A percentile compares a stretch with the other conserved stretches of the same genome.
Evolutionary conservation across 495 filamentous ascomycete species (phyloP).

Genomic region (Aspergillus affinis): DNA sequence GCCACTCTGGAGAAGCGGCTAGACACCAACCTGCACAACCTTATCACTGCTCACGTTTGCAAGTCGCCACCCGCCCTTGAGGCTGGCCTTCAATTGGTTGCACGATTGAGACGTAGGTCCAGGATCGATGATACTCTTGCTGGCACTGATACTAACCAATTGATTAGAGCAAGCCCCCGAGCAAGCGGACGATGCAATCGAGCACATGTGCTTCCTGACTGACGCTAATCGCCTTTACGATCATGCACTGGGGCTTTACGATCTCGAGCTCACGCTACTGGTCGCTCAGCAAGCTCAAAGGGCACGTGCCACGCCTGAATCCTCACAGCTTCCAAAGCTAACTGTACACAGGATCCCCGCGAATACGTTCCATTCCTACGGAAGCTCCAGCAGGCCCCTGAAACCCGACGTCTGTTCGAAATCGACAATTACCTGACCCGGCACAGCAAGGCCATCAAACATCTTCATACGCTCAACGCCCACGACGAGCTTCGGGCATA

Average conservation of each 20-base stretch:
- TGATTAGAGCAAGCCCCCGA: conserved; percentile 55
- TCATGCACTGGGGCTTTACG: conserved; percentile 83
- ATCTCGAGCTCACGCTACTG: conserved; percentile 83
- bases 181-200: conserved; percentile 78
- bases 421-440: conserved; percentile 87
- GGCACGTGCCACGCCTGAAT: conserved; percentile 28
- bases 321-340: conserved; percentile 2
- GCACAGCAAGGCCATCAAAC: conserved; percentile 69
- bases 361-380: conserved; percentile 96
- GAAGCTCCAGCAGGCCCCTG: conserved; percentile 70
- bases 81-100: conserved; percentile 76
- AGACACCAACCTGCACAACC: conserved; percentile 78
- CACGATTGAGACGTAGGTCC: conserved; percentile 60
- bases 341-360: conserved; percentile 63
- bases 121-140: not conserved
- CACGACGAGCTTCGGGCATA: conserved; percentile 79
- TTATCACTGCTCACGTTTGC: conserved; percentile 92
- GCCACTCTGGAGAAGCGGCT: conserved; percentile 59
- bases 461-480: conserved; percentile 64
- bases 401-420: conserved; percentile 68
- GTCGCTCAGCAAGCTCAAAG: conserved; percentile 96
- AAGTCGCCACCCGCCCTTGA: conserved; percentile 88
- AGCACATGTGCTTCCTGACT: conserved; percentile 94
- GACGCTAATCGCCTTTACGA: conserved; percentile 94
- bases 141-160: not conserved